Evolutionary conservation across 1,284 basidiomycete genomes (phyloP).

Genomic region (Fomitopsis betulina): DNA sequence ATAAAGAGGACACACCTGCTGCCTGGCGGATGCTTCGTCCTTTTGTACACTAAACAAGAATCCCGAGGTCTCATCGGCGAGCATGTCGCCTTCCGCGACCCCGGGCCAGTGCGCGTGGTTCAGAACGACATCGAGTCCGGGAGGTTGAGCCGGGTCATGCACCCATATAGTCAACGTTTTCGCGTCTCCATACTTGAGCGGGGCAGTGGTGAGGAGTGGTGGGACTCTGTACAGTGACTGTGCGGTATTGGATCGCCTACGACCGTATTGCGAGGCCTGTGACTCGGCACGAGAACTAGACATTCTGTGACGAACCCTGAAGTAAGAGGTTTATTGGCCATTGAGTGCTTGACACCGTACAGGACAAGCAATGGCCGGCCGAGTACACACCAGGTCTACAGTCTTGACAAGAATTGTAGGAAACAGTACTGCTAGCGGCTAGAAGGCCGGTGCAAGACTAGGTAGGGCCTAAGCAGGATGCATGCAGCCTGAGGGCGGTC

Average conservation of each 20-base stretch:
- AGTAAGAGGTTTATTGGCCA: not conserved
- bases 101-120: constrained; percentile 75
- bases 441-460: not conserved
- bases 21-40: constrained; percentile 55
- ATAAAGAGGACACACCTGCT: constrained; percentile 50
- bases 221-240: constrained; percentile 52
- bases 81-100: constrained; percentile 65
- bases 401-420: not conserved
- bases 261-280: constrained; percentile 46
- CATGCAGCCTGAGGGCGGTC: not conserved
- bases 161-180: constrained; percentile 68
- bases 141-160: constrained; percentile 60
- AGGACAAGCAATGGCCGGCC: not conserved
- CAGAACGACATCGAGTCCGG: constrained; percentile 46
- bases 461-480: not conserved
- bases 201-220: constrained; percentile 27
- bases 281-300: constrained; percentile 57
- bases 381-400: not conserved
- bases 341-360: not conserved
- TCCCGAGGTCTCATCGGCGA: constrained; percentile 45
- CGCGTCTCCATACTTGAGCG: constrained; percentile 56
- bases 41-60: constrained; percentile 64
- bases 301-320: constrained; percentile 32
- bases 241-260: constrained; percentile 68
- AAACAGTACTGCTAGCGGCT: not conserved